These are phyloP conservation scores for Globisporangium ultimum DNA, from an alignment of 352 stramenopile species.

Conservation along the genomic window DNA sequence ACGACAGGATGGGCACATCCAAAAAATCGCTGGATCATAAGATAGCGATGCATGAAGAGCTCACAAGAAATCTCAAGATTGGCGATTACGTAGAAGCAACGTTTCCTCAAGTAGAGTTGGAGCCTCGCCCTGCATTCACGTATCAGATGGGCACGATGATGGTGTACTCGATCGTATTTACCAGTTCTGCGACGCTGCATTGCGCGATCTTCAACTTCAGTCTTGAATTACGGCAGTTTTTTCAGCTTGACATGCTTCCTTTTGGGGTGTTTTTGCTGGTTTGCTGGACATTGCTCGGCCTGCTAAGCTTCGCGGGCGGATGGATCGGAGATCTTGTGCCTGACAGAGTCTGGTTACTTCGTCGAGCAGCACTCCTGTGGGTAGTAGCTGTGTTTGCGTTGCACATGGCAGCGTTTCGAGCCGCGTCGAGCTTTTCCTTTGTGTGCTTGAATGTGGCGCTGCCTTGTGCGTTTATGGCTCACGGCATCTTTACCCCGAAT, in stretches of 20 bases:
- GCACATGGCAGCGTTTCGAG: conserved; percentile 31
- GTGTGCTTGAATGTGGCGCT: conserved; percentile 36
- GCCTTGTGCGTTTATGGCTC: conserved; percentile 30
- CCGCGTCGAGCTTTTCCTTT: conserved; percentile 23
- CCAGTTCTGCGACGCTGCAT: conserved; percentile 54
- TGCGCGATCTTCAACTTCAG: conserved; percentile 67
- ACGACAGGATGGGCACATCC: no score
- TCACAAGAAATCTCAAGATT: conserved; percentile 2
- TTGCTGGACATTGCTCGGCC: conserved; percentile 46
- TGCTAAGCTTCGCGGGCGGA: conserved; percentile 49
- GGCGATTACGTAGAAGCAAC: not conserved
- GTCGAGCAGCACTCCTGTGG: conserved; percentile 39
- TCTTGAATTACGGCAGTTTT: conserved; percentile 37
- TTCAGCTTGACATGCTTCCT: conserved; percentile 43
- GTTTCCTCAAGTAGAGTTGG: conserved; percentile 5
- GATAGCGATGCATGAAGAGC: conserved; percentile 17
- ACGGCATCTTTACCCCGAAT: conserved; percentile 51
- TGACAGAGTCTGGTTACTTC: conserved; percentile 46
- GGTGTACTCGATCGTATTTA: conserved; percentile 48
- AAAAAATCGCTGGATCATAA: conserved; percentile 8
- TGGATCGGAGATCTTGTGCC: conserved; percentile 42
- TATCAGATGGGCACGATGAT: conserved; percentile 28
- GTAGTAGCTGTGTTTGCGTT: conserved; percentile 38
- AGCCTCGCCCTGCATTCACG: not conserved
- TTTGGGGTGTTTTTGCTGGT: conserved; percentile 57